Evolutionary conservation across 2,329 filamentous ascomycete species (phyloP).

Genomic region (Neophaeococcomyces mojaviensis): DNA sequence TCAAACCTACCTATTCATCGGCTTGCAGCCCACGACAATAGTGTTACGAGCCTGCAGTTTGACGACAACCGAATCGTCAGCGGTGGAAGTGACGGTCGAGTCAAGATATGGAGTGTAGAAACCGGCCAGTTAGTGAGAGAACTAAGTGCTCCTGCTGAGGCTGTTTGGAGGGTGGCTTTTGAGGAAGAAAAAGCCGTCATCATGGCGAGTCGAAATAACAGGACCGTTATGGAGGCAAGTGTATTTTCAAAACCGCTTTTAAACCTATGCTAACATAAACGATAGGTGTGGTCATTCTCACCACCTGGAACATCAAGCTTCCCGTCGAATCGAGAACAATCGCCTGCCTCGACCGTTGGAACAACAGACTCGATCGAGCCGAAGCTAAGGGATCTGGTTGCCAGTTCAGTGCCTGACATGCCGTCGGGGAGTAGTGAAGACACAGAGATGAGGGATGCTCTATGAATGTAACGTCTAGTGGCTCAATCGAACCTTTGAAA

Average conservation of each 20-base stretch:
- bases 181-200: conserved; percentile 98
- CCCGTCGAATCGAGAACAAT: not conserved
- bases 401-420: not conserved
- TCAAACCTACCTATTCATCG: conserved; percentile 89
- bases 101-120: conserved; percentile 97
- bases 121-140: conserved; percentile 86
- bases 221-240: conserved; percentile 95
- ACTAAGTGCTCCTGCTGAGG: conserved; percentile 82
- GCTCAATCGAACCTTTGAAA: too few relatives aligned
- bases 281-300: conserved; percentile 87
- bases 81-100: conserved; percentile 91
- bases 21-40: conserved; percentile 94
- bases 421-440: not conserved
- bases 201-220: conserved; percentile 73
- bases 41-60: conserved; percentile 94
- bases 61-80: conserved; percentile 93
- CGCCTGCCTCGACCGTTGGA: not conserved
- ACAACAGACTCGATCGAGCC: not conserved
- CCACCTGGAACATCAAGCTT: conserved; percentile 54
- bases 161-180: conserved; percentile 96
- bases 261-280: conserved; percentile 3
- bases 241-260: not conserved
- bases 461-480: not conserved
- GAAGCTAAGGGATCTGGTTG: not conserved
- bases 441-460: not conserved